Conservation (phyloP, 2,329 filamentous ascomycete species). For the Verruconis gallopava region DNA sequence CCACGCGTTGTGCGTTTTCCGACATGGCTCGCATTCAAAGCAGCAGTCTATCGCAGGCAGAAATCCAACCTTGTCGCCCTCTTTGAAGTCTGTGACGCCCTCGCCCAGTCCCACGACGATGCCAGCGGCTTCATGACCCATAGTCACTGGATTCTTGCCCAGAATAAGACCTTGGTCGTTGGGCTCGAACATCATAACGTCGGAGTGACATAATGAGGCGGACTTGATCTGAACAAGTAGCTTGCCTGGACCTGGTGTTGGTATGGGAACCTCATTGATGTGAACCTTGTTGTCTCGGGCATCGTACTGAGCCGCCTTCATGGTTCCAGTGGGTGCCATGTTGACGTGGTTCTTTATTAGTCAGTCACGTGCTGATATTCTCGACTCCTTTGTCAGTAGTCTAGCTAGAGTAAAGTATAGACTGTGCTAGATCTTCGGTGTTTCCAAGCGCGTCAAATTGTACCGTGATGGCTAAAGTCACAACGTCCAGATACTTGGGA, state of each 20-base stretch:
- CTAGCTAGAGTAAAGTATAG: no score
- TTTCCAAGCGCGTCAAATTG: no score
- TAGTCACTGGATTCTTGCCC: slow-evolving; percentile 17
- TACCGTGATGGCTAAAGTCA: no score
- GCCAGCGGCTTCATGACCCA: slow-evolving; percentile 22
- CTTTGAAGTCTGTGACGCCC: slow-evolving; percentile 17
- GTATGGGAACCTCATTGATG: slow-evolving; percentile 33
- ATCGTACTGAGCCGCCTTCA: slow-evolving; percentile 15
- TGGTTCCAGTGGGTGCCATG: not conserved
- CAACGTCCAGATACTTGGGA: no score
- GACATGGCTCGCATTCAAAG: slow-evolving; percentile 20
- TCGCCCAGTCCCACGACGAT: slow-evolving; percentile 17
- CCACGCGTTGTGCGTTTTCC: slow-evolving; percentile 12
- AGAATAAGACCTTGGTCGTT: slow-evolving; percentile 22
- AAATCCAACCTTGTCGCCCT: slow-evolving; percentile 22
- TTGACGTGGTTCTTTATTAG: no score
- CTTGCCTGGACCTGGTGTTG: slow-evolving; percentile 29
- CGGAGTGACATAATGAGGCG: slow-evolving; percentile 29
- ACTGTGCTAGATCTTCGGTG: no score
- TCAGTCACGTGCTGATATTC: no score
- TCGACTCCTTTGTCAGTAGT: no score
- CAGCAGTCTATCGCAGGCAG: slow-evolving; percentile 22
- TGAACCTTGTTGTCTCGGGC: slow-evolving; percentile 23
- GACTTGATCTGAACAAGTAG: slow-evolving; percentile 26
- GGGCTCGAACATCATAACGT: slow-evolving; percentile 25